Conservation (phyloP, 495 filamentous ascomycete genomes). For the Penicillium turbatum region DNA sequence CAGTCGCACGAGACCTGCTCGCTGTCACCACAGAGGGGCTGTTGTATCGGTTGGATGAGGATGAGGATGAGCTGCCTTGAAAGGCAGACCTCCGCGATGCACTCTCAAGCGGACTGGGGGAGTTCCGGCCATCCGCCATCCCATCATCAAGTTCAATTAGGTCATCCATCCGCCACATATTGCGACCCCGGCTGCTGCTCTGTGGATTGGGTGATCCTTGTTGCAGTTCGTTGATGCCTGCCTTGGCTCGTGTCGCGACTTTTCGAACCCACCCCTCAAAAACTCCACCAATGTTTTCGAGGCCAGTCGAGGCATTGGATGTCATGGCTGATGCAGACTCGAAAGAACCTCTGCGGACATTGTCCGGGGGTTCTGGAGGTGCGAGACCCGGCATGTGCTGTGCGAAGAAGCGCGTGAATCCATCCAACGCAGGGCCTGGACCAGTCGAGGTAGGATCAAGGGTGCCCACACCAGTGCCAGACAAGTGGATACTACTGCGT, state of each 20-base stretch:
- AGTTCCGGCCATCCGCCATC: constrained; percentile 29
- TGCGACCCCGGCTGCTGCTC: constrained; percentile 29
- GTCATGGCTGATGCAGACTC: constrained; percentile 41
- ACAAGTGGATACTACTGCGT: constrained; percentile 49
- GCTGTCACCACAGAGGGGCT: constrained; percentile 32
- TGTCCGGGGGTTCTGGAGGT: constrained; percentile 31
- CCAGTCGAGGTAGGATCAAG: constrained; percentile 61
- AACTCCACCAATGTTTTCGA: constrained; percentile 80
- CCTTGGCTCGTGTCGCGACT: constrained; percentile 54
- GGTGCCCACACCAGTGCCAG: constrained; percentile 80
- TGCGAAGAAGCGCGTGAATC: constrained; percentile 72
- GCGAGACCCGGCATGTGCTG: constrained; percentile 71
- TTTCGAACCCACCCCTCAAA: constrained; percentile 87
- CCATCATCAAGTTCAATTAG: constrained; percentile 80
- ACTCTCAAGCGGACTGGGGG: constrained; percentile 20
- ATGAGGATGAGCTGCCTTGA: constrained; percentile 18
- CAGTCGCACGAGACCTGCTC: constrained; percentile 41
- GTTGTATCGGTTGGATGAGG: constrained; percentile 23
- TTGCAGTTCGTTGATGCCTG: constrained; percentile 40
- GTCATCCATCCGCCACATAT: constrained; percentile 53
- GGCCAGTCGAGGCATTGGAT: constrained; percentile 48
- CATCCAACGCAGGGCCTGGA: constrained; percentile 77
- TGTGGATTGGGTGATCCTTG: constrained; percentile 31
- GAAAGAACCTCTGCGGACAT: constrained; percentile 34
- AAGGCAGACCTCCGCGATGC: constrained; percentile 19